phyloP scores from a whole-genome alignment of 148 eudicot genomes.

The Limonium bicolor region DNA sequence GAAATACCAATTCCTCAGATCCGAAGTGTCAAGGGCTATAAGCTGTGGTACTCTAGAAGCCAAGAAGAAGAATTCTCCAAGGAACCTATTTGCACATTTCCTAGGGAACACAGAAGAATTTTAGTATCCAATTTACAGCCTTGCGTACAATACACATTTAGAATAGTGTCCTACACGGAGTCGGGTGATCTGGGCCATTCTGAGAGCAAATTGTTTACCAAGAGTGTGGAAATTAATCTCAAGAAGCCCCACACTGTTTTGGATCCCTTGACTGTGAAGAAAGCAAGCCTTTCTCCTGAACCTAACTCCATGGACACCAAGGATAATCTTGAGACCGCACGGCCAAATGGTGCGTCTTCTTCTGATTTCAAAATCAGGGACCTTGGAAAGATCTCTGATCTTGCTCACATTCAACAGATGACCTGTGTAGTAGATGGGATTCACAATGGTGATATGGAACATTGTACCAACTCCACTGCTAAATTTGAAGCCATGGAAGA shows the following conservation, averaged over 20 bases:
- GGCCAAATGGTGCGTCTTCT: slow-evolving; percentile 22
- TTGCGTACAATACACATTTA: slow-evolving; percentile 79
- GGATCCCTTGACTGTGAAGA: slow-evolving; percentile 11
- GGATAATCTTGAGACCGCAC: slow-evolving; percentile 11
- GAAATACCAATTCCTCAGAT: slow-evolving; percentile 34
- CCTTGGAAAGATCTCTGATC: slow-evolving; percentile 48
- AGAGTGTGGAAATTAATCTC: slow-evolving; percentile 45
- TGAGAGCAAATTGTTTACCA: slow-evolving; percentile 74
- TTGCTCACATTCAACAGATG: slow-evolving; percentile 45
- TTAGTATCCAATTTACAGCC: slow-evolving; percentile 53
- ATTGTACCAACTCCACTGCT: slow-evolving; percentile 9
- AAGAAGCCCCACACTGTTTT: slow-evolving; percentile 17
- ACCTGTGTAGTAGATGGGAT: slow-evolving; percentile 26
- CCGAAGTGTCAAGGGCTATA: slow-evolving; percentile 56
- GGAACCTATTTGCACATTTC: slow-evolving; percentile 43
- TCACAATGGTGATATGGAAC: slow-evolving; percentile 22
- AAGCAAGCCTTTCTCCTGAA: slow-evolving; percentile 16
- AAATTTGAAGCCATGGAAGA: slow-evolving; percentile 24
- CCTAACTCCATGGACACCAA: slow-evolving; percentile 26
- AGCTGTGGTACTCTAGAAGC: slow-evolving; percentile 75
- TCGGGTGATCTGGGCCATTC: slow-evolving; percentile 79
- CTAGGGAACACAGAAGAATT: slow-evolving; percentile 48
- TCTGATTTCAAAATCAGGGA: slow-evolving; percentile 68
- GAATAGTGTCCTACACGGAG: slow-evolving; percentile 59
- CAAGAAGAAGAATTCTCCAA: slow-evolving; percentile 33